Evolutionary conservation across 306 rosid genomes (phyloP).

Genomic region (Medicago lupulina): DNA sequence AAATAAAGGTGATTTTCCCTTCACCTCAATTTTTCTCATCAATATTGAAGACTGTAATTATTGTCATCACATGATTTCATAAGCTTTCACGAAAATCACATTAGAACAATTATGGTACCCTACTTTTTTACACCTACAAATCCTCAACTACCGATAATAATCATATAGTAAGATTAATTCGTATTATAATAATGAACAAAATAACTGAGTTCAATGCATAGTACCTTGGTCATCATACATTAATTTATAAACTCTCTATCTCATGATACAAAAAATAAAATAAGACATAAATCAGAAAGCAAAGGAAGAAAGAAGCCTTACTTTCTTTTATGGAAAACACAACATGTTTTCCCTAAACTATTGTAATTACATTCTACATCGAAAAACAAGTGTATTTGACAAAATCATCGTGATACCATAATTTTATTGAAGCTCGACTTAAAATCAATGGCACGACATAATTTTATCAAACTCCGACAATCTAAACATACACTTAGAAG

Average conservation of each 20-base stretch:
- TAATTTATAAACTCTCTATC: constrained; percentile 41
- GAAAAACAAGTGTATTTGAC: too few species aligned
- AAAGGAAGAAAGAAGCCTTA: constrained; percentile 8
- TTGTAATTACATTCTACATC: constrained; percentile 32
- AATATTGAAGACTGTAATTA: constrained; percentile 67
- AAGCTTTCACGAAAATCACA: constrained; percentile 77
- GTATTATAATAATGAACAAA: constrained; percentile 40
- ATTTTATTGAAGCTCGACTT: background rate
- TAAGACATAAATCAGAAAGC: constrained; percentile 5
- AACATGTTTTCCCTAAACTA: constrained; percentile 39
- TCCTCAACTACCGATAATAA: constrained; percentile 47
- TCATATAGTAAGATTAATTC: constrained; percentile 31
- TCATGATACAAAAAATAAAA: constrained; percentile 36
- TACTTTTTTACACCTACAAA: constrained; percentile 55
- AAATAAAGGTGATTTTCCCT: constrained; percentile 41
- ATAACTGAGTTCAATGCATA: constrained; percentile 52
- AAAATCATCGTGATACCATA: background rate
- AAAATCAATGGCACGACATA: background rate
- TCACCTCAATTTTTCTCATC: constrained; percentile 56
- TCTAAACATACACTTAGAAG: constrained; percentile 48
- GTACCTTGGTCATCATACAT: constrained; percentile 45
- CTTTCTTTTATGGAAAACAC: background rate
- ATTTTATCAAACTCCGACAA: background rate
- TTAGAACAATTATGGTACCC: constrained; percentile 81
- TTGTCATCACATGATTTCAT: constrained; percentile 89